Percentiles rank a stretch among this genome's conserved stretches.
Conservation (phyloP, 208 protist species). For the Leptomonas seymouri region DNA sequence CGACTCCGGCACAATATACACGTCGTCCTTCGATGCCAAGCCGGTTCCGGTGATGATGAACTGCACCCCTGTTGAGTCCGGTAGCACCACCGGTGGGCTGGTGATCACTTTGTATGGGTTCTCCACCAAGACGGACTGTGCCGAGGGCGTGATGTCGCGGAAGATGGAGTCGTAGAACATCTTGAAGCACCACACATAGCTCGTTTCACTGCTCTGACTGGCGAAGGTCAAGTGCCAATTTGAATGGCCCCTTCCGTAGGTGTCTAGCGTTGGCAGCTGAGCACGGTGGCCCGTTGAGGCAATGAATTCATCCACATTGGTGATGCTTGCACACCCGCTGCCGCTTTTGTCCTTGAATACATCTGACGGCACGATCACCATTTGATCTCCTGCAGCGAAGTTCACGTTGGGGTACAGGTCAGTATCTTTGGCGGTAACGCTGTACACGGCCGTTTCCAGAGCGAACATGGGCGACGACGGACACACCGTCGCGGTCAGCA, state of each 20-base stretch:
- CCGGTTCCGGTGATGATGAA: constrained; percentile 60
- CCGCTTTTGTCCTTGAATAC: constrained; percentile 5
- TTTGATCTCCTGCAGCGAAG: constrained; percentile 60
- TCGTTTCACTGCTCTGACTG: constrained; percentile 19
- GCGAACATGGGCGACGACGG: constrained; percentile 42
- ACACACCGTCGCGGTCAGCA: constrained; percentile 40
- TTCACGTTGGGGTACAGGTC: constrained; percentile 51
- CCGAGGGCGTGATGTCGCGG: constrained; percentile 34
- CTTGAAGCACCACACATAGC: constrained; percentile 75
- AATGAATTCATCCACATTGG: constrained; percentile 22
- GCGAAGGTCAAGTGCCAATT: constrained; percentile 76
- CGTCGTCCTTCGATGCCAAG: constrained; percentile 50
- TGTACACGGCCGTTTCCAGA: constrained; percentile 69
- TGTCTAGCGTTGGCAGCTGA: constrained; percentile 37
- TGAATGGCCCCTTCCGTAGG: constrained; percentile 37
- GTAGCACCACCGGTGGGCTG: constrained; percentile 57
- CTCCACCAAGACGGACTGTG: constrained; percentile 41
- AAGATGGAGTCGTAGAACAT: constrained; percentile 53
- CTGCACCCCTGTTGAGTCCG: constrained; percentile 39
- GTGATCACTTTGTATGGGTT: constrained; percentile 55
- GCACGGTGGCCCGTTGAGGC: constrained; percentile 25
- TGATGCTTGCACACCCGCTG: constrained; percentile 31
- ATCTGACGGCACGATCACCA: constrained; percentile 49
- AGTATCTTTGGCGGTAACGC: constrained; percentile 41
- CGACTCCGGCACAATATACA: constrained; percentile 57